Evolutionary conservation across 495 filamentous ascomycete genomes (phyloP).

Genomic region (Articulospora tetracladia): DNA sequence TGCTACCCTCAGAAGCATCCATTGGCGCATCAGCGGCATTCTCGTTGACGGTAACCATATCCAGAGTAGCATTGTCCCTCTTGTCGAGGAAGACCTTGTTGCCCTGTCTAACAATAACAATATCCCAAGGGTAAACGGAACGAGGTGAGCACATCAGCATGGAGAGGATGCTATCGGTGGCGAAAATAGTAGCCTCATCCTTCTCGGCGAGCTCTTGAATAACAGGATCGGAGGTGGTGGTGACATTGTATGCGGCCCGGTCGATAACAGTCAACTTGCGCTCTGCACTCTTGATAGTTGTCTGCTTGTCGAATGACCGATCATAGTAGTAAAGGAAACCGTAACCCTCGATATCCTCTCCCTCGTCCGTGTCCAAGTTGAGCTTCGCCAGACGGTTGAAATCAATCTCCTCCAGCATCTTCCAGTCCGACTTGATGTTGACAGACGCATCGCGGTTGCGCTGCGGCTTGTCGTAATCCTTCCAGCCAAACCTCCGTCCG

Average conservation of each 20-base stretch:
- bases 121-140: conserved; percentile 96
- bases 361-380: conserved; percentile 89
- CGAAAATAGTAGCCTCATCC: conserved; percentile 95
- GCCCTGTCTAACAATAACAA: conserved; percentile 83
- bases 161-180: conserved; percentile 92
- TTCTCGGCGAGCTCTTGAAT: conserved; percentile 97
- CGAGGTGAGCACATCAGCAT: conserved; percentile 99
- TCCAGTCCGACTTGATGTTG: conserved; percentile 91
- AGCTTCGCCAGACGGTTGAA: conserved; percentile 92
- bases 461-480: conserved; percentile 97
- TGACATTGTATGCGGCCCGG: conserved; percentile 95
- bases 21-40: conserved; percentile 96
- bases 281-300: conserved; percentile 78
- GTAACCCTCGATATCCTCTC: conserved; percentile 91
- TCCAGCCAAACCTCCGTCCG: conserved; percentile 93
- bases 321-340: conserved; percentile 99
- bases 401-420: conserved; percentile 95
- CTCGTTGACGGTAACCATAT: conserved; percentile 98
- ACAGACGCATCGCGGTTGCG: conserved; percentile 93
- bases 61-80: conserved; percentile 86
- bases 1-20: conserved; percentile 86
- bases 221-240: conserved; percentile 89
- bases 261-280: conserved; percentile 83
- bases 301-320: conserved; percentile 85
- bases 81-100: conserved; percentile 99